Evolutionary conservation across 73 alveolate species (phyloP).

Genomic region (Paramecium octaurelia): DNA sequence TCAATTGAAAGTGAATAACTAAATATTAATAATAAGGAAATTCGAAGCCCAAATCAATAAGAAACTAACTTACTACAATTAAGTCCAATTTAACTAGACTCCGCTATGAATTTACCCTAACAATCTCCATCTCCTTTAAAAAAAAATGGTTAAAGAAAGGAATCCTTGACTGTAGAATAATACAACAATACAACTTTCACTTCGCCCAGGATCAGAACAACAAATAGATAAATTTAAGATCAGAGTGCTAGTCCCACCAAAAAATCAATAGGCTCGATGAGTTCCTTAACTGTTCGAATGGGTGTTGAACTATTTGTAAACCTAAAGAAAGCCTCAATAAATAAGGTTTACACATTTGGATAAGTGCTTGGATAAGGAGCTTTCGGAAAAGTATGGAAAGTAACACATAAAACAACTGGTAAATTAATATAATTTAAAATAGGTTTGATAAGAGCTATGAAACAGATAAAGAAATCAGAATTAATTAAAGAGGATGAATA

Average conservation of each 20-base stretch:
- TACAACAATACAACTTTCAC: neutral
- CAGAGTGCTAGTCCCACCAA: constrained; percentile 35
- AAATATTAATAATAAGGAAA: neutral
- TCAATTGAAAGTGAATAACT: neutral
- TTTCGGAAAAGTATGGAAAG: constrained; percentile 50
- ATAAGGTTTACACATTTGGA: neutral
- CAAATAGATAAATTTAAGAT: neutral
- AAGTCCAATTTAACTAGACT: neutral
- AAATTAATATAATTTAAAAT: neutral
- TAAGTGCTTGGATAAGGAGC: constrained; percentile 38
- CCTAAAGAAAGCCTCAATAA: neutral
- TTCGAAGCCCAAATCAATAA: neutral
- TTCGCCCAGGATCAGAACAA: neutral
- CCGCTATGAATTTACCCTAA: neutral
- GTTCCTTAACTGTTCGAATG: neutral
- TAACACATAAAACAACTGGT: constrained; percentile 44
- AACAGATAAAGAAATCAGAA: constrained; percentile 84
- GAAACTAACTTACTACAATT: neutral
- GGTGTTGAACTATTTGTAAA: constrained; percentile 23
- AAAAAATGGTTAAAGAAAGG: neutral
- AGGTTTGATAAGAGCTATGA: constrained; percentile 79
- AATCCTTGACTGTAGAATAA: neutral
- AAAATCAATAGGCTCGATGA: neutral
- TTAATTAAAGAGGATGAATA: constrained; percentile 57
- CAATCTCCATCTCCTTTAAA: neutral